phyloP scores from a whole-genome alignment of 1,284 basidiomycete species.

The Austroboletus olivaceoglutinosus region DNA sequence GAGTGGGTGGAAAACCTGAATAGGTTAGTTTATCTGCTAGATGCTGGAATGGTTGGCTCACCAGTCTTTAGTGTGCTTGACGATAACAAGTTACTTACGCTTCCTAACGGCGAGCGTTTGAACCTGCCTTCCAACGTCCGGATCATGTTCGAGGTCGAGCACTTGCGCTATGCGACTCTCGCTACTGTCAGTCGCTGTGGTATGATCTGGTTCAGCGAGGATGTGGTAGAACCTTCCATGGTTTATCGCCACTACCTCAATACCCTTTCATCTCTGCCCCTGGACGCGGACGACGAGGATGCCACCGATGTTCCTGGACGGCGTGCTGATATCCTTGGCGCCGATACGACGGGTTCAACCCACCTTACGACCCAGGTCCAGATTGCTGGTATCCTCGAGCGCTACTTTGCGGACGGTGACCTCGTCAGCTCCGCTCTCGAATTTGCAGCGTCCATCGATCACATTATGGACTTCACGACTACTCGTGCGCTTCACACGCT shows the following conservation, averaged over 20 bases:
- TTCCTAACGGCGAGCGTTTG: slow-evolving; percentile 98
- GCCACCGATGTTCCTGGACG: slow-evolving; percentile 58
- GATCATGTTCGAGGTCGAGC: slow-evolving; percentile 99
- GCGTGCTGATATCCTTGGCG: slow-evolving; percentile 50
- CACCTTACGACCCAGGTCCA: slow-evolving; percentile 80
- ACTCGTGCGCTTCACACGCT: slow-evolving; percentile 93
- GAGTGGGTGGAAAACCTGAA: slow-evolving; percentile 99
- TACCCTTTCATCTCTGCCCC: slow-evolving; percentile 70
- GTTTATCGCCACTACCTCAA: slow-evolving; percentile 88
- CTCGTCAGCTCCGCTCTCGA: slow-evolving; percentile 79
- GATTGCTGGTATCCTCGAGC: slow-evolving; percentile 75
- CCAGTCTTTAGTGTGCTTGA: slow-evolving; percentile 79
- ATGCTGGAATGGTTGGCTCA: slow-evolving; percentile 8
- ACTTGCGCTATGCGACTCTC: slow-evolving; percentile 94
- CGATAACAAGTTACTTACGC: slow-evolving; percentile 96
- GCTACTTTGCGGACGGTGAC: slow-evolving; percentile 81
- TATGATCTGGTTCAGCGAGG: slow-evolving; percentile 99
- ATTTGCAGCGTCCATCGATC: slow-evolving; percentile 81
- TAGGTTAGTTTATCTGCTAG: slow-evolving; percentile 56
- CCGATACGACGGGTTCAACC: slow-evolving; percentile 55
- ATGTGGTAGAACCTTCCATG: slow-evolving; percentile 90
- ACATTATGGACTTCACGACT: slow-evolving; percentile 98
- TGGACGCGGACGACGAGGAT: slow-evolving; percentile 93
- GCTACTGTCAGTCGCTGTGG: slow-evolving; percentile 99
- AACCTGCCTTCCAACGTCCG: slow-evolving; percentile 96